phyloP scores from a whole-genome alignment of 2,329 filamentous ascomycete species.

The Aureobasidium musti region DNA sequence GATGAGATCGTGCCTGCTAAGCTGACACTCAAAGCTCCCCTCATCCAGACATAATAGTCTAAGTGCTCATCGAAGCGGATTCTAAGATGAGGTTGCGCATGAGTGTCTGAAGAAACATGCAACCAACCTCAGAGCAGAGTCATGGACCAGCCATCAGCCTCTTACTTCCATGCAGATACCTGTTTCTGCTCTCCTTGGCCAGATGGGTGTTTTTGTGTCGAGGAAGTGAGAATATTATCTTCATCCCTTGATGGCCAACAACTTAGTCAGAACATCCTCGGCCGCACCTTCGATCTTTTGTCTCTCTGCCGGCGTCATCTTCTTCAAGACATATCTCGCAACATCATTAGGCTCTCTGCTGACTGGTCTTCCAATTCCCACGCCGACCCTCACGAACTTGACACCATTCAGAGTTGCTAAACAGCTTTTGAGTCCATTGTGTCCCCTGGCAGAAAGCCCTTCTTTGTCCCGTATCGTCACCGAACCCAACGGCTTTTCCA shows the following conservation, averaged over 20 bases:
- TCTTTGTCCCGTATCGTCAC: conserved; percentile 59
- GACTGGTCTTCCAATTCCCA: conserved; percentile 84
- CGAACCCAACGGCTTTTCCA: conserved; percentile 70
- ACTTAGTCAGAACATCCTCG: conserved; percentile 45
- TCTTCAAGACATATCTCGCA: conserved; percentile 72
- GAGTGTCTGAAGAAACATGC: no score
- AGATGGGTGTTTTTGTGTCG: not conserved
- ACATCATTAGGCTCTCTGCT: conserved; percentile 69
- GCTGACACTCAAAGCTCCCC: not conserved
- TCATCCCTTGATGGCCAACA: conserved; percentile 37
- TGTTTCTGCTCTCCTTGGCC: not conserved
- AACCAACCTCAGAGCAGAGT: not conserved
- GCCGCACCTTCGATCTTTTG: conserved; percentile 38
- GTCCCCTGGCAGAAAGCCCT: conserved; percentile 54
- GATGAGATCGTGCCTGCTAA: not conserved
- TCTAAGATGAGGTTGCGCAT: not conserved
- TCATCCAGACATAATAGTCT: not conserved
- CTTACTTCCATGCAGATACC: not conserved
- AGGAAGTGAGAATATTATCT: not conserved
- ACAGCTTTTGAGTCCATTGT: conserved; percentile 57
- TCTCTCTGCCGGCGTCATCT: conserved; percentile 60
- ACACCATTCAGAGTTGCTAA: conserved; percentile 88
- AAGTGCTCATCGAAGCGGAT: not conserved
- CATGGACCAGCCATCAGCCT: not conserved
- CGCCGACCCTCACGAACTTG: conserved; percentile 69